phyloP scores from a whole-genome alignment of 78 protist species.

The slime mould (Dictyostelium discoideum) region dicty_2.7 NC_007088.5:8081501-8082000 shows the following conservation, averaged over 20 bases:
- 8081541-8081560: neutral
- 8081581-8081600: neutral
- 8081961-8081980: neutral
- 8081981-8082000: neutral
- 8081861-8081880: no score
- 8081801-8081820: neutral
- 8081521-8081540: neutral
- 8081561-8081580: neutral
- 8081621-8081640: no score
- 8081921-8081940: neutral
- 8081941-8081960: neutral
- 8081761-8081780: no score
- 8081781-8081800: no score
- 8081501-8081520: neutral
- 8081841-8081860: no score
- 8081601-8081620: no score
- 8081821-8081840: neutral
- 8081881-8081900: no score
- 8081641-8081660: neutral
- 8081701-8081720: neutral
- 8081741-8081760: neutral
- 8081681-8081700: no score
- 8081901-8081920: no score
- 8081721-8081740: neutral
- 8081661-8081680: neutral